phyloP scores from a whole-genome alignment of 2,329 filamentous ascomycete species.

The Pseudovirgaria hyperparasitica region DNA sequence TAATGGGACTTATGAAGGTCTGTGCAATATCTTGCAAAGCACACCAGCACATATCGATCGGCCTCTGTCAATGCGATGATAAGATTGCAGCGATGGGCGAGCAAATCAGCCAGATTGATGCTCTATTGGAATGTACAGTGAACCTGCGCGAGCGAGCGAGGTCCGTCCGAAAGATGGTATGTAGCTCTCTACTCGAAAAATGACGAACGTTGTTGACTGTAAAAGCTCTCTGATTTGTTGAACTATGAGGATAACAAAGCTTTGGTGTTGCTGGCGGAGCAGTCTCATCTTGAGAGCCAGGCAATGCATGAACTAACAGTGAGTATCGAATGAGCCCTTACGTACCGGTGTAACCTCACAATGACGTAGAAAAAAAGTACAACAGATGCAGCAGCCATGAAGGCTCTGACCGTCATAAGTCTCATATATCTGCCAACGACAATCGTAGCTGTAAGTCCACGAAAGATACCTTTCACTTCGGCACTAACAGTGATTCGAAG shows the following conservation, averaged over 20 bases:
- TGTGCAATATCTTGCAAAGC: background rate
- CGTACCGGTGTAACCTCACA: background rate
- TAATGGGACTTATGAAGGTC: background rate
- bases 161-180: constrained; percentile 2
- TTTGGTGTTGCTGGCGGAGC: constrained; percentile 2
- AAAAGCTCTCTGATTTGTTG: constrained; percentile 6
- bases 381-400: constrained; percentile 12
- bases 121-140: background rate
- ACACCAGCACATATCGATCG: too few species aligned
- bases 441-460: constrained; percentile 11
- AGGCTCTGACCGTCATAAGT: constrained; percentile 13
- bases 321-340: background rate
- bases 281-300: constrained; percentile 3
- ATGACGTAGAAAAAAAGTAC: constrained; percentile 9
- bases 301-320: constrained; percentile 5
- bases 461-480: background rate
- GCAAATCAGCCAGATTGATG: background rate
- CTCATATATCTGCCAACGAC: constrained; percentile 15
- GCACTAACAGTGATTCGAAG: constrained; percentile 2
- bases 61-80: constrained; percentile 1
- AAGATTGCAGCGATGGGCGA: constrained; percentile 1
- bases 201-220: background rate
- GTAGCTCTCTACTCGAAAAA: background rate
- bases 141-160: background rate
- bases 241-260: constrained; percentile 5